Conservation (phyloP, 345 rosid genomes). For the Brassica cretica region DNA sequence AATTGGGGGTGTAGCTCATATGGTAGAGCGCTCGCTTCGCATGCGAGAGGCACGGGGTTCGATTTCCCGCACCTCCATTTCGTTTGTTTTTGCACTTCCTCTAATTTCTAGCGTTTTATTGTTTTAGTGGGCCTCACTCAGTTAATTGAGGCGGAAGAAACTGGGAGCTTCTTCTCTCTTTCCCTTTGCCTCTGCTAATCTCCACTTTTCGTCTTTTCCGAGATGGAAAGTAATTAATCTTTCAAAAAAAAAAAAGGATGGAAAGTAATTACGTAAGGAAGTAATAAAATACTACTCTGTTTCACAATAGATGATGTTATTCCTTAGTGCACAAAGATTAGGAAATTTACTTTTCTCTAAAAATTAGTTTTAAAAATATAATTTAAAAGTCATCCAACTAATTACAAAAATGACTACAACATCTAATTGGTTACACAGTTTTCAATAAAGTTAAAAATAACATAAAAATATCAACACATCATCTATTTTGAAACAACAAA, state of each 20-base stretch:
- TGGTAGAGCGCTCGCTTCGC: constrained; percentile 98
- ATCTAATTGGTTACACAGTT: too few species aligned
- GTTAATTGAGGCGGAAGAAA: constrained; percentile 31
- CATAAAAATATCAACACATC: too few species aligned
- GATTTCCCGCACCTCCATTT: constrained; percentile 92
- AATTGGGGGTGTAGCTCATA: constrained; percentile 38
- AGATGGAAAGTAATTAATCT: neutral
- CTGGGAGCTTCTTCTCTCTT: neutral
- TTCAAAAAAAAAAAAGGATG: neutral
- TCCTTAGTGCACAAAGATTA: too few species aligned
- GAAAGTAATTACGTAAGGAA: neutral
- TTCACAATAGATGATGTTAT: too few species aligned
- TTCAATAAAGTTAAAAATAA: too few species aligned
- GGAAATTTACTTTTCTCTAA: too few species aligned
- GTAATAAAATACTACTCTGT: neutral
- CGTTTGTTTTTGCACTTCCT: neutral
- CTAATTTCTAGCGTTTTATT: neutral
- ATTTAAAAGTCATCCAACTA: too few species aligned
- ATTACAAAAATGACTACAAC: too few species aligned
- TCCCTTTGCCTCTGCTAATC: neutral
- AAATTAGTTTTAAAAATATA: too few species aligned
- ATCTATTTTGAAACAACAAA: too few species aligned
- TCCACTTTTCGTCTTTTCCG: constrained; percentile 19
- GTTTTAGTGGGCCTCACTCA: neutral
- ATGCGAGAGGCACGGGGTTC: constrained; percentile 99